These are phyloP conservation scores for Oenanthe javanica DNA, from an alignment of 140 eudicot species.

Conservation along the genomic window DNA sequence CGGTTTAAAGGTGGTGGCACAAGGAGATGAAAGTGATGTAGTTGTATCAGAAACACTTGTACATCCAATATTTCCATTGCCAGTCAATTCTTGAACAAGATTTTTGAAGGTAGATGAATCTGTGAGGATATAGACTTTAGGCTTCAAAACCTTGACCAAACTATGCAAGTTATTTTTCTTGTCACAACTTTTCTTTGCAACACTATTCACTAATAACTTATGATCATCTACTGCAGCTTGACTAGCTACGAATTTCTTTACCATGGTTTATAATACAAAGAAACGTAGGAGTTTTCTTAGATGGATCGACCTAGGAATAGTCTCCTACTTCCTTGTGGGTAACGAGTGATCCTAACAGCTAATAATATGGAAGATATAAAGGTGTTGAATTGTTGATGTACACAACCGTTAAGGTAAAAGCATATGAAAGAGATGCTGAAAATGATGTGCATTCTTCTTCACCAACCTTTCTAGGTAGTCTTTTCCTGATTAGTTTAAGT, in stretches of 20 bases:
- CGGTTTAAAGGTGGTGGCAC: not conserved
- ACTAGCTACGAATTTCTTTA: conserved; percentile 10
- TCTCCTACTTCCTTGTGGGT: conserved; percentile 8
- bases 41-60: not conserved
- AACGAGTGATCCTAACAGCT: conserved; percentile 19
- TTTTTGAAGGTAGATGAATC: conserved; percentile 19
- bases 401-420: conserved; percentile 9
- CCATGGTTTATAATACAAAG: conserved; percentile 7
- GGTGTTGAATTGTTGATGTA: not conserved
- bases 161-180: conserved; percentile 2
- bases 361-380: not conserved
- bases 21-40: not conserved
- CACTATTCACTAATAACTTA: not conserved
- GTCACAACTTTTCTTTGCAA: conserved; percentile 3
- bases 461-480: not conserved
- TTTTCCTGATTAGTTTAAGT: not conserved
- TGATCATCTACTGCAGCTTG: not conserved
- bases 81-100: conserved; percentile 23
- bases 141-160: conserved; percentile 14
- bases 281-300: not conserved
- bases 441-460: conserved; percentile 11
- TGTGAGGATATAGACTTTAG: conserved; percentile 17
- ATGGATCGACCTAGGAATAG: conserved; percentile 2
- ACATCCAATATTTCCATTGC: conserved; percentile 13
- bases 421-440: conserved; percentile 16